Conservation (phyloP, 768 basidiomycete species). For the Brasilioporus rufonigricans region DNA sequence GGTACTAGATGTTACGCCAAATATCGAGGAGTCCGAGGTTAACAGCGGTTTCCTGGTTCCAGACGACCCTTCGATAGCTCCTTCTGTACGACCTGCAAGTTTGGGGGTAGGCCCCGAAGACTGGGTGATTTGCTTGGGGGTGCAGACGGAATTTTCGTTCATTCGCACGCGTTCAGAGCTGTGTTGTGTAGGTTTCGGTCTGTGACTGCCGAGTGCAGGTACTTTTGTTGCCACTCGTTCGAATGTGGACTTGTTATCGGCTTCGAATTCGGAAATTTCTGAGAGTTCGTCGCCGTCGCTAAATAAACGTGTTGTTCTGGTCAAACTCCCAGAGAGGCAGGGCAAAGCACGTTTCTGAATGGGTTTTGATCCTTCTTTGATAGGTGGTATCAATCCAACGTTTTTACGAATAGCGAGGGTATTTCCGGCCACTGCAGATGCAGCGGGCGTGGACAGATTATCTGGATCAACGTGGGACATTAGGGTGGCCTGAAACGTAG, state of each 20-base stretch:
- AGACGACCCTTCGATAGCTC: not conserved
- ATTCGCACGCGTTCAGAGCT: slow-evolving; percentile 1
- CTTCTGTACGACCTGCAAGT: not conserved
- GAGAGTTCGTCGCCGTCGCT: slow-evolving; percentile 27
- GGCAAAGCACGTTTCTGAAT: not conserved
- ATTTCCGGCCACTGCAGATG: too few relatives aligned
- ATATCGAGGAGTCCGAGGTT: slow-evolving; percentile 8
- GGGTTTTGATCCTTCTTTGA: not conserved
- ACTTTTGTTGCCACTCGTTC: not conserved
- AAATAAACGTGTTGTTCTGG: slow-evolving; percentile 2
- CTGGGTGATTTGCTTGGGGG: not conserved
- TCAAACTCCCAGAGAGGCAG: not conserved
- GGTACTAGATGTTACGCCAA: slow-evolving; percentile 14
- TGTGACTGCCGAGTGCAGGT: not conserved
- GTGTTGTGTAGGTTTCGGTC: not conserved
- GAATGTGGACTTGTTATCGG: not conserved
- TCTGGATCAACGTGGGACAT: not conserved
- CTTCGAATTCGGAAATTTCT: slow-evolving; percentile 34
- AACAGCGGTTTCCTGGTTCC: not conserved
- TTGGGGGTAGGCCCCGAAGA: not conserved
- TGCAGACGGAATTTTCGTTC: slow-evolving; percentile 11
- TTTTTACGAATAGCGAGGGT: too few relatives aligned
- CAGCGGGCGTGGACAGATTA: not conserved
- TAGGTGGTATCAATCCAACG: not conserved
- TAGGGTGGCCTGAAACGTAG: not conserved